Evolutionary conservation across 257 asterid genomes (phyloP).

Genomic region (Eucommia ulmoides): DNA sequence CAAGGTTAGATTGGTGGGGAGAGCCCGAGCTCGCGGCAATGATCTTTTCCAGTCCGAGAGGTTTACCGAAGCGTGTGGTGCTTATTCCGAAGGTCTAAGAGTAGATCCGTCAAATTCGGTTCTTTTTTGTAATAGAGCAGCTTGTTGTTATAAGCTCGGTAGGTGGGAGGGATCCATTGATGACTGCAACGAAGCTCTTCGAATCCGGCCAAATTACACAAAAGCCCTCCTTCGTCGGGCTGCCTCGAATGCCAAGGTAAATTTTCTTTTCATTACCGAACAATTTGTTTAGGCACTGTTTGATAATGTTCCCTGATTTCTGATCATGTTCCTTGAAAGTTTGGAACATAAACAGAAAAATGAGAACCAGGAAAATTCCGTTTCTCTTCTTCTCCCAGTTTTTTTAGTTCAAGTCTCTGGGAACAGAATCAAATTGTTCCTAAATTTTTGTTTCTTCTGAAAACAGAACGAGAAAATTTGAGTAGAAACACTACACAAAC

Average conservation of each 20-base stretch:
- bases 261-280: too few species aligned
- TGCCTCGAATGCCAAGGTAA: neutral
- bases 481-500: too few species aligned
- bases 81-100: neutral
- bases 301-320: too few species aligned
- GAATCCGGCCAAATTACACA: neutral
- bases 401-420: too few species aligned
- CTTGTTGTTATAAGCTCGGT: conserved; percentile 3
- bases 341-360: too few species aligned
- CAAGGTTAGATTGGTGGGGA: conserved; percentile 4
- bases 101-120: neutral
- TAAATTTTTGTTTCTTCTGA: too few species aligned
- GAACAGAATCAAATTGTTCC: too few species aligned
- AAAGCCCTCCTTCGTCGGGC: conserved; percentile 3
- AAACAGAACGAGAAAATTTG: too few species aligned
- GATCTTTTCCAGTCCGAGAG: conserved; percentile 2
- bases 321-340: too few species aligned
- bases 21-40: conserved; percentile 3
- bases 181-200: conserved; percentile 1
- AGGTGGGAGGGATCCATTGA: neutral
- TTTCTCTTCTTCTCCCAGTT: too few species aligned
- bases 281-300: too few species aligned
- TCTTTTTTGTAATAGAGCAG: conserved; percentile 2
- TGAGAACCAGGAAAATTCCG: too few species aligned
- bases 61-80: conserved; percentile 1